These are phyloP conservation scores for Chalciporus sphaerocephalus DNA, from an alignment of 768 basidiomycete genomes.

Conservation along the genomic window DNA sequence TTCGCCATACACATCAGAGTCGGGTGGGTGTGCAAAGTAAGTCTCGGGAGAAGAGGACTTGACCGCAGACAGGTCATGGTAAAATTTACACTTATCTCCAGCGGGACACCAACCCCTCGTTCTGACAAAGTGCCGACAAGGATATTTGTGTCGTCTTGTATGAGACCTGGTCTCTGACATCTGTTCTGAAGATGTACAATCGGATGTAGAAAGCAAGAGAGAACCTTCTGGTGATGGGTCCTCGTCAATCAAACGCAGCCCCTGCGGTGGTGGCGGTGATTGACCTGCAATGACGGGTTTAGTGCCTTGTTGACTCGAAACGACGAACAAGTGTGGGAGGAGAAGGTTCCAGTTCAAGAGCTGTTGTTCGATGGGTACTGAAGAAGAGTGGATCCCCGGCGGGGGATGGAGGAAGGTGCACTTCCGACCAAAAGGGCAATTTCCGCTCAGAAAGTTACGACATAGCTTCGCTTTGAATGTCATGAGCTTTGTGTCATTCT, in stretches of 20 bases:
- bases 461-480: constrained; percentile 33
- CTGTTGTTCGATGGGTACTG: constrained; percentile 15
- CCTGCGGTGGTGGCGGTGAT: constrained; percentile 9
- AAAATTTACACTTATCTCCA: constrained; percentile 38
- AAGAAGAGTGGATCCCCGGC: constrained; percentile 6
- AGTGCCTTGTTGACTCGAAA: constrained; percentile 6
- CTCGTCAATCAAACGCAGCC: constrained; percentile 14
- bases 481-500: constrained; percentile 1
- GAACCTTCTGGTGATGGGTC: constrained; percentile 17
- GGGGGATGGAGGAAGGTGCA: constrained; percentile 38
- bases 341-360: constrained; percentile 17
- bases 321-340: constrained; percentile 11
- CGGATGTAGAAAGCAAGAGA: constrained; percentile 22
- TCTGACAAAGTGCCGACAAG: constrained; percentile 40
- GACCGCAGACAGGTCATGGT: constrained; percentile 19
- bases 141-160: constrained; percentile 29
- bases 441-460: constrained; percentile 33
- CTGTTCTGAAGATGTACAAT: constrained; percentile 15
- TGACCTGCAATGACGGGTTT: background rate
- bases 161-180: background rate
- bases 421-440: constrained; percentile 35
- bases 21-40: constrained; percentile 4
- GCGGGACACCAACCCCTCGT: constrained; percentile 42
- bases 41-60: constrained; percentile 18
- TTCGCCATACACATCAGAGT: constrained; percentile 3